Conservation (phyloP, 2,329 filamentous ascomycete species). For the Emergomyces pasteurianus region DNA sequence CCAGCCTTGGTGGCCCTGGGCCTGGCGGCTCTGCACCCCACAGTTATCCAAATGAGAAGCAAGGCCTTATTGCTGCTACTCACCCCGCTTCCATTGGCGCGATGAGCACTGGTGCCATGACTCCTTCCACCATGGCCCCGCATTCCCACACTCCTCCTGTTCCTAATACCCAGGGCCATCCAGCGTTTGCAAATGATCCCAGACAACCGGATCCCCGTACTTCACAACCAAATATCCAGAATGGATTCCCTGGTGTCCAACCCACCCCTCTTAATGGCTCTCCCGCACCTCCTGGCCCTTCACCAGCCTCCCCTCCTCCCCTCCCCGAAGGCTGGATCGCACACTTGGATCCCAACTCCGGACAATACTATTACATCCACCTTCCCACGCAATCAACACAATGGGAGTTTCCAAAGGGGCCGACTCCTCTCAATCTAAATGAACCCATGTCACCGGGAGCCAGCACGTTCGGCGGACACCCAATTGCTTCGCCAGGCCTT, state of each 20-base stretch:
- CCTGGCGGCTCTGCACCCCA: slow-evolving; percentile 28
- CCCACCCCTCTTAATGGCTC: slow-evolving; percentile 19
- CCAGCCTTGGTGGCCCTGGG: slow-evolving; percentile 60
- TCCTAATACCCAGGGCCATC: slow-evolving; percentile 48
- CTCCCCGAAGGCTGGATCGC: slow-evolving; percentile 97
- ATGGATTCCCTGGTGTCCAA: slow-evolving; percentile 18
- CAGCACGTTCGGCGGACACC: slow-evolving; percentile 49
- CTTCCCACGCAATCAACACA: slow-evolving; percentile 89
- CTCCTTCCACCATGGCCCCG: slow-evolving; percentile 14
- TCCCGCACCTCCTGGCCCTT: slow-evolving; percentile 34
- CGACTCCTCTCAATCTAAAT: slow-evolving; percentile 77
- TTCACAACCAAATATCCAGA: slow-evolving; percentile 29
- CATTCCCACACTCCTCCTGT: slow-evolving; percentile 16
- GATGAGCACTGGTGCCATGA: slow-evolving; percentile 11
- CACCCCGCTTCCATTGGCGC: slow-evolving; percentile 14
- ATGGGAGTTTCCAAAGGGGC: slow-evolving; percentile 97
- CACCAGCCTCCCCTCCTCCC: slow-evolving; percentile 76
- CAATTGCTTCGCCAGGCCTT: slow-evolving; percentile 19
- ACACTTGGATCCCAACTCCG: slow-evolving; percentile 86
- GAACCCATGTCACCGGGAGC: slow-evolving; percentile 73
- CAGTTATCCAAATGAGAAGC: slow-evolving; percentile 69
- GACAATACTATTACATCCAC: slow-evolving; percentile 98
- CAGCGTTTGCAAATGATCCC: slow-evolving; percentile 80
- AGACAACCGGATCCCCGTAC: slow-evolving; percentile 41
- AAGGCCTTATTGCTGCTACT: slow-evolving; percentile 18